Evolutionary conservation across 768 basidiomycete species (phyloP), one percentile per base, ranked within the genome.

Genomic region (Chlorophyllum brunneum): DNA sequence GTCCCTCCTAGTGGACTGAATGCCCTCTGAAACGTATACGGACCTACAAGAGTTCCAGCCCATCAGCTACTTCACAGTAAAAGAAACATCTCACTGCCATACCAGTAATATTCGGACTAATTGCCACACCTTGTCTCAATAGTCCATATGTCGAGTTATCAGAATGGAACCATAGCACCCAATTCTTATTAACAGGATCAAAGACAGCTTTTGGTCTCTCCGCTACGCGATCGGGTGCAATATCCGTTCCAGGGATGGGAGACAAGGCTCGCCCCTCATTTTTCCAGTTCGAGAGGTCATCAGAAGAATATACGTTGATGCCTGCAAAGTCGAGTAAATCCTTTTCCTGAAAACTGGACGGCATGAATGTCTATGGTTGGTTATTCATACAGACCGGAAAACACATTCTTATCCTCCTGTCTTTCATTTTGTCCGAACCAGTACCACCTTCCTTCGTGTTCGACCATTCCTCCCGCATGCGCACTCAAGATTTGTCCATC

Each of bases 131-230:
- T 48, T 65, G 66, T 22, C 57, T 56, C 40, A 65, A 51, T 24
- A 60, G 39, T 15, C 62, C 64, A 46, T 63, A 65, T 20, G 61
- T 61, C n/a, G 65, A 59, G 33, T 65, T 62, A 46, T 66, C 63
- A 16, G 63, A 56, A 54, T 67, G 63, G 42, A 64, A 67, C 65
- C 65, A 67, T 8, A 67, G 51, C 22, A 63, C 58, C 63, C 63
- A 66, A 16, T 56, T 51, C 43, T 61, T 52, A 16, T 57, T 61
- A 11, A 52, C 44, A 40, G 55, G 52, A 42, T 59, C 63, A 42
- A 60, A 66, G 6, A 66, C 57, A 2, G 56, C 59, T 44, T 65
- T 66, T 13, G 65, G 65, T 30, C 63, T 42, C 36, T 66, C 63
- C 5, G 59, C 61, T 4, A 66, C 63, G 23, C 51, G 59, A 16